phyloP scores from a whole-genome alignment of 176 grass and related monocot species.

The Canna indica region DNA sequence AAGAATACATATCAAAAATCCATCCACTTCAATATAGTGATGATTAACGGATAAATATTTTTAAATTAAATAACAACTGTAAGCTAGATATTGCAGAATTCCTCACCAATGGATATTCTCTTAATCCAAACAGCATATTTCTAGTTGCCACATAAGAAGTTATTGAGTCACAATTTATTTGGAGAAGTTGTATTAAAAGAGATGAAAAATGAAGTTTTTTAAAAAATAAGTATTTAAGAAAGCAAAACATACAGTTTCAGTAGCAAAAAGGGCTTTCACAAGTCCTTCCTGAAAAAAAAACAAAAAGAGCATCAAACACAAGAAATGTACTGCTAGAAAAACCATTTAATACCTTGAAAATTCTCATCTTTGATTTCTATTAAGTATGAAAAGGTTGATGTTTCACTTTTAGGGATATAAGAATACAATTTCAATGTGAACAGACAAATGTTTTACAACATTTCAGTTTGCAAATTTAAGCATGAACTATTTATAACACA shows the following conservation, averaged over 20 bases:
- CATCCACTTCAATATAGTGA: not conserved
- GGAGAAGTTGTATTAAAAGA: not conserved
- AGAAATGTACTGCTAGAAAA: not conserved
- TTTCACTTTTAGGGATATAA: not conserved
- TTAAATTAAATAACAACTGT: not conserved
- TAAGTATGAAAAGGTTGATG: not conserved
- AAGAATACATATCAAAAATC: not conserved
- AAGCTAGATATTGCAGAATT: not conserved
- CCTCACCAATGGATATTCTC: not conserved
- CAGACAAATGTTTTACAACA: not conserved
- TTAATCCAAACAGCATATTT: not conserved
- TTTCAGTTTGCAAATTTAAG: not conserved
- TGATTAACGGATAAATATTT: not conserved
- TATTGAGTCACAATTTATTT: not conserved
- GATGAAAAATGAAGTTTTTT: not conserved
- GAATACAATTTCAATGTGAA: not conserved
- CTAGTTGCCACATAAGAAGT: not conserved
- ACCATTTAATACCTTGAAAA: not conserved
- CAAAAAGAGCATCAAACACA: not conserved
- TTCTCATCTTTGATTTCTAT: not conserved
- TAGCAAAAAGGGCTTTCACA: constrained; percentile 99
- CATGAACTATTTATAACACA: not conserved
- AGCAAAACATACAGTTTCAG: constrained; percentile 62
- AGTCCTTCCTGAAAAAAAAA: constrained; percentile 77
- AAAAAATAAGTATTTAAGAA: not conserved